A percentile compares a stretch with the other conserved stretches of the same genome.
Conservation (phyloP, 495 filamentous ascomycete genomes). For the Aspergillus steynii region DNA sequence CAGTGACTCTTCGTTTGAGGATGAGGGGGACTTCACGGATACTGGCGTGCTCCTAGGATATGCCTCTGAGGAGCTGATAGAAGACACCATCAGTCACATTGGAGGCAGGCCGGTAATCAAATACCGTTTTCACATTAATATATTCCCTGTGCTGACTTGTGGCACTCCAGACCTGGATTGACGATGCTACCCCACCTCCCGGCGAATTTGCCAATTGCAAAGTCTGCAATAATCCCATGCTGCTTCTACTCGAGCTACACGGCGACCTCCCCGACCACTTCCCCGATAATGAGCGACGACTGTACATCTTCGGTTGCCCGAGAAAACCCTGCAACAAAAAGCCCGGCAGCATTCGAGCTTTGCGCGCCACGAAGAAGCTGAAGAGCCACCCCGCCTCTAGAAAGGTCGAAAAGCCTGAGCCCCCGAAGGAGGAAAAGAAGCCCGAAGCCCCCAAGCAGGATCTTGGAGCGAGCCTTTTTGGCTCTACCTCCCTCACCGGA, state of each 20-base stretch:
- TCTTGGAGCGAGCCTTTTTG: conserved; percentile 56
- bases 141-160: conserved; percentile 1
- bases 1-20: conserved; percentile 70
- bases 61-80: conserved; percentile 75
- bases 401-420: conserved; percentile 36
- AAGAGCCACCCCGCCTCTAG: conserved; percentile 24
- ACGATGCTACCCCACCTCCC: conserved; percentile 66
- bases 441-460: conserved; percentile 49
- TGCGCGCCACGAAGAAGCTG: conserved; percentile 61
- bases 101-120: conserved; percentile 80
- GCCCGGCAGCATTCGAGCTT: conserved; percentile 71
- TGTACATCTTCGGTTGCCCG: conserved; percentile 83
- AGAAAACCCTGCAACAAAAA: conserved; percentile 80
- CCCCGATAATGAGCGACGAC: conserved; percentile 77
- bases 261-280: conserved; percentile 85
- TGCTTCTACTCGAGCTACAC: conserved; percentile 85
- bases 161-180: conserved; percentile 71
- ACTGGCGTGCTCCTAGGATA: conserved; percentile 92
- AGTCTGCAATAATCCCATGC: conserved; percentile 81
- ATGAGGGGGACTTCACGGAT: conserved; percentile 70
- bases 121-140: background rate
- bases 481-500: conserved; percentile 40
- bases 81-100: conserved; percentile 85
- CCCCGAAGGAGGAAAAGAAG: conserved; percentile 33
- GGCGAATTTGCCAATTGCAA: conserved; percentile 83